phyloP scores from a whole-genome alignment of 306 rosid species.

The Corylus americana region DNA sequence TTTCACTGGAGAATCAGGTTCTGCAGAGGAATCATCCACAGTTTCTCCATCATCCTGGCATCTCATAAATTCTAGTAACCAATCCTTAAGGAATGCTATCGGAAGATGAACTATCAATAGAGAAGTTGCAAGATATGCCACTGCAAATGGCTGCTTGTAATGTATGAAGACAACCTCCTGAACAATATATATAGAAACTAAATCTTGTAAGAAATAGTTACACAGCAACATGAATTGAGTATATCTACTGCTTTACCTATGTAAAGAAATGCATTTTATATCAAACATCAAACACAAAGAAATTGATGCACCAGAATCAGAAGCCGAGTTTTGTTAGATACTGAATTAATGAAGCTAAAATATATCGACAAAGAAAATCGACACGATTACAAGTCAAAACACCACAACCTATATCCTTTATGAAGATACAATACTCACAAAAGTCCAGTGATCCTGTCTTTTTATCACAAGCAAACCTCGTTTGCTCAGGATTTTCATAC shows the following conservation, averaged over 20 bases:
- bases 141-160: conserved; percentile 35
- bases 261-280: not conserved
- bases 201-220: not conserved
- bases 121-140: conserved; percentile 33
- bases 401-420: too few species aligned
- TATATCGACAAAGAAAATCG: too few species aligned
- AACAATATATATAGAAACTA: not conserved
- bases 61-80: conserved; percentile 15
- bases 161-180: conserved; percentile 30
- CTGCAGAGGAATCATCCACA: conserved; percentile 10
- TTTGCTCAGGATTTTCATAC: too few species aligned
- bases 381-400: too few species aligned
- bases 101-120: conserved; percentile 32
- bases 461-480: too few species aligned
- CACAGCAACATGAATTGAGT: not conserved
- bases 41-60: conserved; percentile 27
- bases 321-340: too few species aligned
- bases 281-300: not conserved
- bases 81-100: conserved; percentile 32
- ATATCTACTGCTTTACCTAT: not conserved
- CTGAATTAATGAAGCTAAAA: too few species aligned
- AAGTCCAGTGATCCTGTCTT: too few species aligned
- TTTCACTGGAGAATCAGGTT: not conserved
- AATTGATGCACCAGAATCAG: not conserved
- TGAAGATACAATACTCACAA: too few species aligned